These are phyloP conservation scores for carrot (Daucus carota) DNA, from an alignment of 129 eudicot genomes.

Conservation along the genomic window DNA sequence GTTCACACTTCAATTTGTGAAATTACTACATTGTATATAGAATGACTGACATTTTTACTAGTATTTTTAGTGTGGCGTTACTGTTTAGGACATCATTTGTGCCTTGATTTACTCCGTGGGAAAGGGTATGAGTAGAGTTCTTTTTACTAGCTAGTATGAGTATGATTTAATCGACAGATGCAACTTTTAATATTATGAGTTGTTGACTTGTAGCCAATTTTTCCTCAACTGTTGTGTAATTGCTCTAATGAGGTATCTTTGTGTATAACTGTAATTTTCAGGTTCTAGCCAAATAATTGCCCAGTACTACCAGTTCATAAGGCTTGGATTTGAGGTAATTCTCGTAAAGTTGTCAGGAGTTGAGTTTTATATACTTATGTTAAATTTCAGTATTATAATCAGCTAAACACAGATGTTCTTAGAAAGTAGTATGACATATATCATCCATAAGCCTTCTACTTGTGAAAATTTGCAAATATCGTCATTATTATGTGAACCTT, in stretches of 20 bases:
- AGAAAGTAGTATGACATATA: too few relatives aligned
- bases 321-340: constrained; percentile 75
- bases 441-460: too few relatives aligned
- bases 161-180: too few relatives aligned
- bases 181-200: neutral
- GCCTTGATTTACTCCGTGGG: neutral
- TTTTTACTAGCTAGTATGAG: too few relatives aligned
- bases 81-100: neutral
- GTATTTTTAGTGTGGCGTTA: neutral
- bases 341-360: neutral
- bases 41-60: neutral
- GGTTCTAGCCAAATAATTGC: constrained; percentile 67
- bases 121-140: too few relatives aligned
- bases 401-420: too few relatives aligned
- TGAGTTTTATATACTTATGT: too few relatives aligned
- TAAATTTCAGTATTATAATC: too few relatives aligned
- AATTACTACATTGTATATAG: neutral
- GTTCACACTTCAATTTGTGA: neutral
- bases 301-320: constrained; percentile 68
- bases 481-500: too few relatives aligned
- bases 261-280: constrained; percentile 16
- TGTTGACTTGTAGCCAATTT: neutral
- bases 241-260: neutral
- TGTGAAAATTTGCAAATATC: too few relatives aligned
- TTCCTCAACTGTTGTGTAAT: neutral